These are phyloP conservation scores for Cladophialophora bantiana DNA, from an alignment of 2,329 filamentous ascomycete species.

Conservation along the genomic window DNA sequence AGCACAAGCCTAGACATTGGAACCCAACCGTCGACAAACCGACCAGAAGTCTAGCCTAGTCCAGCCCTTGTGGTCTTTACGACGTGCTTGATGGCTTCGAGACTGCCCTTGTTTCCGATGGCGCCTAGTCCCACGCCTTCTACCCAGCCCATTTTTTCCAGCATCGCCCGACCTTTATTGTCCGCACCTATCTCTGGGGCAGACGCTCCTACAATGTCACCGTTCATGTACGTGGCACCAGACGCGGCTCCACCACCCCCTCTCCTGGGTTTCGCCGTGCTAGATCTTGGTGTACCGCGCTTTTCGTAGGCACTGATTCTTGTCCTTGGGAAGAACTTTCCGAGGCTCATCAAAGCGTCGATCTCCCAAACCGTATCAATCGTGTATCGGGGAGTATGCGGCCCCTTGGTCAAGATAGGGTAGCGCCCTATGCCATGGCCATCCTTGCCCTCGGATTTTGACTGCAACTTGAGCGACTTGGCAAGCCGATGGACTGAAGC, in stretches of 20 bases:
- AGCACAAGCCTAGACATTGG: slow-evolving; percentile 4
- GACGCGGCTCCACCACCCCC: slow-evolving; percentile 49
- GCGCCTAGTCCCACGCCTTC: slow-evolving; percentile 84
- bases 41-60: slow-evolving; percentile 61
- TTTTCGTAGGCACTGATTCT: slow-evolving; percentile 23
- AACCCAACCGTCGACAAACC: not conserved
- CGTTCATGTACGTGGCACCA: slow-evolving; percentile 73
- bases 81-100: slow-evolving; percentile 83
- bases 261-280: slow-evolving; percentile 43
- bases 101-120: slow-evolving; percentile 82
- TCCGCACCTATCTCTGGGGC: slow-evolving; percentile 83
- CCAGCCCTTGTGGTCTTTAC: slow-evolving; percentile 88
- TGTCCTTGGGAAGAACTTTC: slow-evolving; percentile 40
- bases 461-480: slow-evolving; percentile 76
- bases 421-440: slow-evolving; percentile 76
- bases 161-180: slow-evolving; percentile 83
- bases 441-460: slow-evolving; percentile 78
- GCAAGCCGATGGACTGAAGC: slow-evolving; percentile 83
- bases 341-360: slow-evolving; percentile 42
- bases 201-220: slow-evolving; percentile 83
- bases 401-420: slow-evolving; percentile 77
- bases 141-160: slow-evolving; percentile 98
- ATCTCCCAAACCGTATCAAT: slow-evolving; percentile 60
- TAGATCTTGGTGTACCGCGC: slow-evolving; percentile 21
- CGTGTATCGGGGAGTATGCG: slow-evolving; percentile 67